Conservation (phyloP, 108 stramenopile species). For the Cyclotella cryptica region DNA sequence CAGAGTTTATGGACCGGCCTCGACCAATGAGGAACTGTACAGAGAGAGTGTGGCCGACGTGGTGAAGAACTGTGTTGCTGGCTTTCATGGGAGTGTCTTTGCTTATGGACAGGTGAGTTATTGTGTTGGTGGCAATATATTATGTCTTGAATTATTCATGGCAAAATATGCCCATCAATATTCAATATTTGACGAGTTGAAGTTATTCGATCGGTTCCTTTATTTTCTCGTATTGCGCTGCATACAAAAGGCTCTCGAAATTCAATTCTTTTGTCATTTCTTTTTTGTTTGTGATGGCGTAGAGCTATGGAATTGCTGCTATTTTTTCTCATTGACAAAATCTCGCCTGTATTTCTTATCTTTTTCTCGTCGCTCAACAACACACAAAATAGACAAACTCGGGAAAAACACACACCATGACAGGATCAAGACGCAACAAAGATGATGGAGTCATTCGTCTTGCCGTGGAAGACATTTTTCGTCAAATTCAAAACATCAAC, state of each 20-base stretch:
- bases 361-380: background rate
- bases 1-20: conserved; percentile 58
- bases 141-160: background rate
- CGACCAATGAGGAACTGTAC: conserved; percentile 60
- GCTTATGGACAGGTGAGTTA: conserved; percentile 87
- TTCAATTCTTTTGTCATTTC: no score
- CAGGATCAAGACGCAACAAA: conserved; percentile 46
- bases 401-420: conserved; percentile 88
- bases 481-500: conserved; percentile 48
- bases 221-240: no score
- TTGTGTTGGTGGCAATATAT: background rate
- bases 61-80: conserved; percentile 71
- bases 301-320: no score
- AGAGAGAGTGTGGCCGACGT: conserved; percentile 52
- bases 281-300: no score
- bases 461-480: conserved; percentile 73
- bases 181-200: background rate
- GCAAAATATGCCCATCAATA: background rate
- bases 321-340: background rate
- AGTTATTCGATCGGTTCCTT: background rate
- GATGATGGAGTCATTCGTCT: conserved; percentile 73
- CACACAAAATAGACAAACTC: conserved; percentile 54
- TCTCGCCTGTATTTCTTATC: background rate
- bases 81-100: conserved; percentile 94
- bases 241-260: no score